phyloP scores from a whole-genome alignment of 805 yeast species.

The Yamadazyma phyllophila region DNA sequence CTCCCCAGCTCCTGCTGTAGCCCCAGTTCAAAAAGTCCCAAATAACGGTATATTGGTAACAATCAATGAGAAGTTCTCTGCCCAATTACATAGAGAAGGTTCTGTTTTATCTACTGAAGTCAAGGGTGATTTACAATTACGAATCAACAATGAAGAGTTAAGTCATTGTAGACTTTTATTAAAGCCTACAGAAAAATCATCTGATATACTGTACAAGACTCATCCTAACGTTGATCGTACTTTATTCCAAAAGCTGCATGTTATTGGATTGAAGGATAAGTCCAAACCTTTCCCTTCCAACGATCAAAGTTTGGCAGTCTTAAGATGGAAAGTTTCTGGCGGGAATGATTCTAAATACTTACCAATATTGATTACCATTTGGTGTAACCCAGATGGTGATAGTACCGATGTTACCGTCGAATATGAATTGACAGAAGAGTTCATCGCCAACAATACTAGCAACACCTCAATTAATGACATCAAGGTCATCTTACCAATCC shows the following conservation, averaged over 20 bases:
- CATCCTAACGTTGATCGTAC: conserved; percentile 93
- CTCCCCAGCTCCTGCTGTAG: conserved; percentile 15
- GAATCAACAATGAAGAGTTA: conserved; percentile 73
- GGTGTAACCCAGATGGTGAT: conserved; percentile 67
- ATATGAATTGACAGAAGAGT: conserved; percentile 64
- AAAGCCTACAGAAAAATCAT: conserved; percentile 45
- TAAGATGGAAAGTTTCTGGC: conserved; percentile 85
- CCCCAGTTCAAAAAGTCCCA: conserved; percentile 23
- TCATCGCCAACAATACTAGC: conserved; percentile 17
- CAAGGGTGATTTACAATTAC: conserved; percentile 86
- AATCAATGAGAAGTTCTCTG: conserved; percentile 73
- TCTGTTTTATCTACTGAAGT: conserved; percentile 65
- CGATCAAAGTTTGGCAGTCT: conserved; percentile 85
- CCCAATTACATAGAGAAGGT: conserved; percentile 84
- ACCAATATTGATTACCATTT: conserved; percentile 77
- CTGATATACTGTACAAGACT: conserved; percentile 75
- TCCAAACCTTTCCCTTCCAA: conserved; percentile 84
- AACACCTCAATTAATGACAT: conserved; percentile 44
- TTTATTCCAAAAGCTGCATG: conserved; percentile 53
- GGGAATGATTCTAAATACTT: conserved; percentile 51
- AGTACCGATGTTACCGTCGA: conserved; percentile 78
- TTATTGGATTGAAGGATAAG: conserved; percentile 74
- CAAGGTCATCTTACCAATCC: conserved; percentile 61
- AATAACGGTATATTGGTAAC: conserved; percentile 81
- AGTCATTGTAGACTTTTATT: conserved; percentile 66